Conservation (phyloP, 106 monocot genomes). For the Allium cepa region DNA sequence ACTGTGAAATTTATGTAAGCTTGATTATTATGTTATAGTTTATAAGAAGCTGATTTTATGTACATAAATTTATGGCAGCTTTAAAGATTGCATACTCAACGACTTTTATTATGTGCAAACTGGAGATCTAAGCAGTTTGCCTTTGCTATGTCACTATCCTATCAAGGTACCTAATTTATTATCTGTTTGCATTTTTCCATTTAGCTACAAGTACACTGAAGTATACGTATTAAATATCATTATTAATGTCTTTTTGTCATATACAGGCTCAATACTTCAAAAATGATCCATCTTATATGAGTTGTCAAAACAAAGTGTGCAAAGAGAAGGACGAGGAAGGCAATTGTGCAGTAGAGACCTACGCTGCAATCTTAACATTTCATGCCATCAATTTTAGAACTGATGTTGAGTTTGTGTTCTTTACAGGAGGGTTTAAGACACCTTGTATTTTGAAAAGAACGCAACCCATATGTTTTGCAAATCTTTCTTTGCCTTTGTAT, state of each 20-base stretch:
- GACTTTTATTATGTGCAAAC: conserved; percentile 39
- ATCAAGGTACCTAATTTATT: conserved; percentile 38
- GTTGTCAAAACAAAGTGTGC: conserved; percentile 43
- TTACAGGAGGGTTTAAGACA: conserved; percentile 45
- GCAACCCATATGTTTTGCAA: conserved; percentile 38
- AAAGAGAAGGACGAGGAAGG: neutral
- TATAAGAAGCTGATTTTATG: no score
- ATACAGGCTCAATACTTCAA: conserved; percentile 57
- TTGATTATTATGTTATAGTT: no score
- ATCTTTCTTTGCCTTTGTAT: conserved; percentile 38
- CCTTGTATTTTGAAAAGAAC: conserved; percentile 56
- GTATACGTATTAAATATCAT: neutral
- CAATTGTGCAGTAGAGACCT: conserved; percentile 24
- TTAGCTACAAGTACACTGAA: neutral
- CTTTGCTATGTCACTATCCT: conserved; percentile 82
- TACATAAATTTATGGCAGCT: conserved; percentile 18
- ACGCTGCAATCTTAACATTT: conserved; percentile 48
- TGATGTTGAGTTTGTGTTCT: conserved; percentile 65
- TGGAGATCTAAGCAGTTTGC: conserved; percentile 50
- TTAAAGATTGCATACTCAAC: conserved; percentile 34
- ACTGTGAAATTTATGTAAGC: no score
- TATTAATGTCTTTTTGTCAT: neutral
- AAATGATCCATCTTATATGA: conserved; percentile 52
- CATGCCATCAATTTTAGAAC: conserved; percentile 67
- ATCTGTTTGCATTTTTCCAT: neutral